These are phyloP conservation scores for Canavalia gladiata DNA, from an alignment of 306 rosid species.

Conservation along the genomic window DNA sequence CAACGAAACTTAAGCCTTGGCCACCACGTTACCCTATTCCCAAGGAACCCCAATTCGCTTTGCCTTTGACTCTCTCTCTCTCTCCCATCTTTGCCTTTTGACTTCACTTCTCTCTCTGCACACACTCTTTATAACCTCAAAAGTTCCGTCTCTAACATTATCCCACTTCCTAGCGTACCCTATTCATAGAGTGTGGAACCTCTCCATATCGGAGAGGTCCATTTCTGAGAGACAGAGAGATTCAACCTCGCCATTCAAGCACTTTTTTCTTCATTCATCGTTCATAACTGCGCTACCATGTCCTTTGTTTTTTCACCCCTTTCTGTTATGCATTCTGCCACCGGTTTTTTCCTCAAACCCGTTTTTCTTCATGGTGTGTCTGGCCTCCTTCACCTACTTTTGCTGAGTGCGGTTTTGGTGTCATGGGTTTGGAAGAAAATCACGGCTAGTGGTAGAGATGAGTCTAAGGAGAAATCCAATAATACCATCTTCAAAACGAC, in stretches of 20 bases:
- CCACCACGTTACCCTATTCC: slow-evolving; percentile 41
- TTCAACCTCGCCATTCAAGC: background rate
- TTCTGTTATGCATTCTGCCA: slow-evolving; percentile 6
- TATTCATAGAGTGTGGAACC: background rate
- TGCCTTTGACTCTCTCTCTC: slow-evolving; percentile 7
- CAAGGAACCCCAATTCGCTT: background rate
- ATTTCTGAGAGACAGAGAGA: too few species aligned
- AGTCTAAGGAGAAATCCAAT: slow-evolving; percentile 36
- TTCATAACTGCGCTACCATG: slow-evolving; percentile 23
- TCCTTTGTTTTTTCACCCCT: background rate
- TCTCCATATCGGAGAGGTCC: too few species aligned
- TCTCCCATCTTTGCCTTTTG: background rate
- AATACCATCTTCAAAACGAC: slow-evolving; percentile 24
- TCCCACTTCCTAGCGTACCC: background rate
- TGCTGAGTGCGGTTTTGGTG: slow-evolving; percentile 41
- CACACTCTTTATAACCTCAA: background rate
- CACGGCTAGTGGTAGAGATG: background rate
- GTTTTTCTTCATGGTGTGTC: slow-evolving; percentile 53
- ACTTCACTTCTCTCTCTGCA: background rate
- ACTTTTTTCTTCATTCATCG: background rate
- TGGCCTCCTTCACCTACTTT: slow-evolving; percentile 42
- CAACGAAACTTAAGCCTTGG: slow-evolving; percentile 28
- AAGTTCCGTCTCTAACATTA: background rate
- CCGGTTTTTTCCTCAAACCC: slow-evolving; percentile 50
- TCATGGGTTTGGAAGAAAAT: slow-evolving; percentile 45